A percentile compares a stretch with the other conserved stretches of the same genome.
These are phyloP conservation scores for Candida glaebosa DNA, from an alignment of 805 yeast species.

Conservation along the genomic window DNA sequence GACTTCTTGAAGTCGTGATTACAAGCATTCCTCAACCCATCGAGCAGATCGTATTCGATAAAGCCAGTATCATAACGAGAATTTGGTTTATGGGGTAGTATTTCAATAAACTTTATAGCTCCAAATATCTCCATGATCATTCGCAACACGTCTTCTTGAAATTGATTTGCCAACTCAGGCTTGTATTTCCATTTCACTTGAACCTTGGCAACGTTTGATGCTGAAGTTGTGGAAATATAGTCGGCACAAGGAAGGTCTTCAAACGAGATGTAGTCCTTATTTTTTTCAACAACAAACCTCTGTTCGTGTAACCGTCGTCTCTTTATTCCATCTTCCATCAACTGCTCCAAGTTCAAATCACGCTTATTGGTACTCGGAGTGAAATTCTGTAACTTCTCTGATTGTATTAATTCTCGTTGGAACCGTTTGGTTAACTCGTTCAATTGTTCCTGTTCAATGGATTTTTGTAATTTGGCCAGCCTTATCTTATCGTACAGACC, in stretches of 20 bases:
- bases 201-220: slow-evolving; percentile 13
- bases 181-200: slow-evolving; percentile 46
- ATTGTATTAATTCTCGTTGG: slow-evolving; percentile 24
- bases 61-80: slow-evolving; percentile 36
- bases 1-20: slow-evolving; percentile 40
- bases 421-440: slow-evolving; percentile 24
- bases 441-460: slow-evolving; percentile 11
- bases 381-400: slow-evolving; percentile 13
- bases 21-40: slow-evolving; percentile 32
- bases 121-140: slow-evolving; percentile 49
- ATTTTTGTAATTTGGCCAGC: slow-evolving; percentile 9
- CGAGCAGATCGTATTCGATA: slow-evolving; percentile 25
- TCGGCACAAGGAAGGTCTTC: slow-evolving; percentile 13
- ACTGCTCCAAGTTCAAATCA: slow-evolving; percentile 13
- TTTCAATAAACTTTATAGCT: slow-evolving; percentile 15
- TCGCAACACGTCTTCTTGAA: slow-evolving; percentile 29
- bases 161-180: slow-evolving; percentile 27
- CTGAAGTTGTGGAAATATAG: neutral
- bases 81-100: slow-evolving; percentile 8
- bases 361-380: slow-evolving; percentile 5
- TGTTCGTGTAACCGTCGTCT: slow-evolving; percentile 23
- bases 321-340: slow-evolving; percentile 26
- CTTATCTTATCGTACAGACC: slow-evolving; percentile 30
- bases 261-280: slow-evolving; percentile 15
- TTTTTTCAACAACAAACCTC: slow-evolving; percentile 1